Evolutionary conservation across 345 rosid species (phyloP).

Genomic region (Trapa bicornis): DNA sequence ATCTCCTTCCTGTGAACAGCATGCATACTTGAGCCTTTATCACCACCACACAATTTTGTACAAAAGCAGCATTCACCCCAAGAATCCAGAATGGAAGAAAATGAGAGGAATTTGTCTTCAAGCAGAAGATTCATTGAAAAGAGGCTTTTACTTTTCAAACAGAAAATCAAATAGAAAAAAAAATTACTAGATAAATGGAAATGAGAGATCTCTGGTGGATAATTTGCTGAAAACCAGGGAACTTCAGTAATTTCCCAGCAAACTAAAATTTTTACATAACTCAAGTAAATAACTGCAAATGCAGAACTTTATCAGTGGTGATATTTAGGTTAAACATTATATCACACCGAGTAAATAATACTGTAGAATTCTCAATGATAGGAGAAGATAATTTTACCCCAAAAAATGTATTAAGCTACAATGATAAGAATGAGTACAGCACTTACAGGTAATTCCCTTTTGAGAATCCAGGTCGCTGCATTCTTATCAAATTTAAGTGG

Average conservation of each 20-base stretch:
- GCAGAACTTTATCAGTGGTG: too few species aligned
- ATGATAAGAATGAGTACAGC: background rate
- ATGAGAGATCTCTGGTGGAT: background rate
- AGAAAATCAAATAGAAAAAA: background rate
- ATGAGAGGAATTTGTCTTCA: background rate
- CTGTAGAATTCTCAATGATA: background rate
- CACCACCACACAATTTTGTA: background rate
- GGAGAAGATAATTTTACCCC: background rate
- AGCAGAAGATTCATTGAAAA: background rate
- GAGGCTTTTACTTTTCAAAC: background rate
- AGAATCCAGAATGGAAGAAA: background rate
- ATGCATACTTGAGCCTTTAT: background rate
- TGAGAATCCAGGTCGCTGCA: slow-evolving; percentile 49
- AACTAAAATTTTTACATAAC: background rate
- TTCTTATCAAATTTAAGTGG: slow-evolving; percentile 50
- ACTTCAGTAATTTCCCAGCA: background rate
- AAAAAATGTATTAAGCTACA: background rate
- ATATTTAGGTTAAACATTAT: too few species aligned
- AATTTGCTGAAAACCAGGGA: background rate
- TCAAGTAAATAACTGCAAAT: background rate
- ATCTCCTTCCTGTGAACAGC: slow-evolving; percentile 57
- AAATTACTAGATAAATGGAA: background rate
- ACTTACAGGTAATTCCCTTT: slow-evolving; percentile 64
- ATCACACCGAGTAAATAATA: too few species aligned
- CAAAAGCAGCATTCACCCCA: background rate